phyloP scores from a whole-genome alignment of 2,329 filamentous ascomycete genomes.

The Colletotrichum graminicola region DNA sequence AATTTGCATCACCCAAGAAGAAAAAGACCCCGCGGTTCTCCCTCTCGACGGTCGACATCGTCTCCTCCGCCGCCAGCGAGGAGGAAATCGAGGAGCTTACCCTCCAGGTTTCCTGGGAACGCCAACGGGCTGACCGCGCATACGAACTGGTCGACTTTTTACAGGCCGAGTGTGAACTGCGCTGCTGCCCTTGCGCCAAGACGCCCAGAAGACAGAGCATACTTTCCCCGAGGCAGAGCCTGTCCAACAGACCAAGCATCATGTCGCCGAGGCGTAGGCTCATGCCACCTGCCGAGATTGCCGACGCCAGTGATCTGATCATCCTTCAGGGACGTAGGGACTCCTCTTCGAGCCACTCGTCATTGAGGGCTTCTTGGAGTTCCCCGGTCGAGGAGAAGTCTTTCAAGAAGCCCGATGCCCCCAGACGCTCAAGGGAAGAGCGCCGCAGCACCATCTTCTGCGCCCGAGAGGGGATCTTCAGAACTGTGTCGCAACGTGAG shows the following conservation, averaged over 20 bases:
- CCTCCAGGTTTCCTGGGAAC: slow-evolving; percentile 67
- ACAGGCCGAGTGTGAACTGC: slow-evolving; percentile 78
- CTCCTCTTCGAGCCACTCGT: slow-evolving; percentile 35
- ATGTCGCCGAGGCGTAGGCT: slow-evolving; percentile 53
- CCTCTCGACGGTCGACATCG: slow-evolving; percentile 62
- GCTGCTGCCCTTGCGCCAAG: slow-evolving; percentile 72
- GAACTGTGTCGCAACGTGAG: slow-evolving; percentile 68
- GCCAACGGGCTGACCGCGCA: slow-evolving; percentile 75
- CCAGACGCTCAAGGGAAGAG: slow-evolving; percentile 51
- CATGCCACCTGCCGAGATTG: slow-evolving; percentile 51
- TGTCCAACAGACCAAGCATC: slow-evolving; percentile 50
- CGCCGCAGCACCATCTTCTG: slow-evolving; percentile 69
- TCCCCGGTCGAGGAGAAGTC: slow-evolving; percentile 44
- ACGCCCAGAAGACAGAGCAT: slow-evolving; percentile 49
- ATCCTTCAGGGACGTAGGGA: slow-evolving; percentile 52
- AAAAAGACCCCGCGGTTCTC: slow-evolving; percentile 58
- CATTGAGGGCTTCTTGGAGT: slow-evolving; percentile 48
- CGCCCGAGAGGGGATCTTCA: slow-evolving; percentile 73
- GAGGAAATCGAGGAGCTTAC: slow-evolving; percentile 70
- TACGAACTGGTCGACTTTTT: slow-evolving; percentile 82
- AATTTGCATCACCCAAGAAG: slow-evolving; percentile 73
- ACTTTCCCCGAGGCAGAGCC: slow-evolving; percentile 52
- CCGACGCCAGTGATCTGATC: slow-evolving; percentile 57
- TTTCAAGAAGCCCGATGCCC: slow-evolving; percentile 41
- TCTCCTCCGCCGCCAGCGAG: slow-evolving; percentile 67